Base-by-base conservation (phyloP, 225 moss, liverwort and hornwort genomes). In the Marchantia polymorpha region DNA sequence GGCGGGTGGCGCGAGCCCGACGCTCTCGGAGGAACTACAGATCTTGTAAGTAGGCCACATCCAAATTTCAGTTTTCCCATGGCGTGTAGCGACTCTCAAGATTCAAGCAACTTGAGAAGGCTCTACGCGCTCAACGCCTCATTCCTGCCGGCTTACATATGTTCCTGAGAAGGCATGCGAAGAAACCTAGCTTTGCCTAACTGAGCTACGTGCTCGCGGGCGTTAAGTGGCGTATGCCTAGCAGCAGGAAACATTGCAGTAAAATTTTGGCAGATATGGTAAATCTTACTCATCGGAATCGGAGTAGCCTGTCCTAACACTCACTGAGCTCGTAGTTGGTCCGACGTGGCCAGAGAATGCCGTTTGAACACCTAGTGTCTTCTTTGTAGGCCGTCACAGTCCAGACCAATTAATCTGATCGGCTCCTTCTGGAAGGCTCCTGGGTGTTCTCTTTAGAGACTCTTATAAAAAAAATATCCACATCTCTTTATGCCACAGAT, bases 1-100 rank as follows among this genome's bases (percentile, higher is more conserved):
- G 88, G 91, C 64, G 94, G 92, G 55, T 99, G 97, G 97, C 94
- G 97, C 84, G 97, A 99, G 79, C 90, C 91, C 23, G 97, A 99
- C 73, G 94, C 86, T 78, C 82, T 95, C 79, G 93, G 93, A 79
- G 94, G 92, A 83, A 88, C 93, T 79, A 89, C 91, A 83, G 94
- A 99, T 83, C 84, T 99, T 85, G 97, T 99, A 89, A 92, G 94
- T 78, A 69, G 79, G 67, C 47, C 39, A 26, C 78, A n/a, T 52
- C 31, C 58, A 58, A 55, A 53, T 27, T 11, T 58, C 56, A 12
- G 61, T 77, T 63, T 13, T 77, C 17, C 64, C 61, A 13, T 52
- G 53, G 27, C 20, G 22, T 71, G 10, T 48, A 71, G 49, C 49
- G 9, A 29, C 13, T 65, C 27, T 29, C 27, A 20, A 65, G 65